Percentiles rank a stretch among this genome's conserved stretches.
These are phyloP conservation scores for Hermanozyma aechmeae DNA, from an alignment of 805 yeast genomes.

Conservation along the genomic window DNA sequence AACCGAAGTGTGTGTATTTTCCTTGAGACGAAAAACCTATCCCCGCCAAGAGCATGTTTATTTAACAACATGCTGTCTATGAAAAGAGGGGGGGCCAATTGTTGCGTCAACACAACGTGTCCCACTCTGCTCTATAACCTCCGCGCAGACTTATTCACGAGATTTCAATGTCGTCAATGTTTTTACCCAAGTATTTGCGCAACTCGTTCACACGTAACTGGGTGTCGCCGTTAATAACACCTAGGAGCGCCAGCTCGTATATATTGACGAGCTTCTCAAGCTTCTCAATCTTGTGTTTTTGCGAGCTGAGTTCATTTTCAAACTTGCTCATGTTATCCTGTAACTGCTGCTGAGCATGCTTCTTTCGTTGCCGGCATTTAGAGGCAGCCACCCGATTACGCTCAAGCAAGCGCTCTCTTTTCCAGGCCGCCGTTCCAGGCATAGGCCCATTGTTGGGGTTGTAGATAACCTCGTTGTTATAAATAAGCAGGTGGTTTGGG, in stretches of 20 bases:
- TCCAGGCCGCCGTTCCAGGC: constrained; percentile 64
- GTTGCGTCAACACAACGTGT: no score
- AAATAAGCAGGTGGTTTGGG: constrained; percentile 42
- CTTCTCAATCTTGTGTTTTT: constrained; percentile 11
- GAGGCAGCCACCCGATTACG: constrained; percentile 62
- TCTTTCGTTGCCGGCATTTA: constrained; percentile 59
- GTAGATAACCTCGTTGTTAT: constrained; percentile 46
- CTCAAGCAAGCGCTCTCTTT: constrained; percentile 50
- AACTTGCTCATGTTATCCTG: constrained; percentile 49
- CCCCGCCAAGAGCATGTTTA: no score
- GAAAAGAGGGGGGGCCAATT: no score
- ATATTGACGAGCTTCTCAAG: constrained; percentile 12
- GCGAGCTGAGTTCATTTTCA: constrained; percentile 31
- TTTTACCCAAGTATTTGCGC: no score
- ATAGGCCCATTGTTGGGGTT: constrained; percentile 46
- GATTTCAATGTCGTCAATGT: no score
- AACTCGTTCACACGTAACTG: no score
- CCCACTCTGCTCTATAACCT: no score
- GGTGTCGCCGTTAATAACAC: no score
- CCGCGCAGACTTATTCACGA: no score
- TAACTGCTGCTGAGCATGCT: constrained; percentile 58
- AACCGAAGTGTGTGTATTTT: no score
- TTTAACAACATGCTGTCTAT: no score
- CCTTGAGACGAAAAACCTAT: no score
- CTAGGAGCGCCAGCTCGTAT: constrained; percentile 14